Evolutionary conservation across 208 protist genomes (phyloP), one percentile per base, ranked within the genome.

Genomic region (Wallacemonas rigidus): DNA sequence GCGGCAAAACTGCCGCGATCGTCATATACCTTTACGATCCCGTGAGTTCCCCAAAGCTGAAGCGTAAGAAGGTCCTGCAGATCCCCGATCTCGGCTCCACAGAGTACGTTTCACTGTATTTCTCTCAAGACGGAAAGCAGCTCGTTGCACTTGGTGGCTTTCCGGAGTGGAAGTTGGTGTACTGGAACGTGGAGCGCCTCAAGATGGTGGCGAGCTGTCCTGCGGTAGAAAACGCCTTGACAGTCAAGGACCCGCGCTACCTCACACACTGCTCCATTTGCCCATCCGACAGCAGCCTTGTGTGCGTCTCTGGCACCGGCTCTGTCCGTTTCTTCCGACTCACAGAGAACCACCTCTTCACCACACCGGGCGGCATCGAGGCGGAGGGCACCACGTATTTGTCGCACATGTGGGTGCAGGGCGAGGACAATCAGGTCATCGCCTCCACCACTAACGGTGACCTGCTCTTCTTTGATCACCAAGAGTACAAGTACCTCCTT

Each of bases 361-460:
- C 79, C 43, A 45, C 90, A 14, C 41, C 69, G 2, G 87, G 88
- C 26, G 87, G 87, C 2, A 60, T 92, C 67, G 87, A 84, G 72
- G 87, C 90, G 50, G 82, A 92, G 15, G 81, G 82, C 9, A 92
- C 94, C 69, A 85, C 92, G 48, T 99, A 98, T 82, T 80, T 98
- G 44, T 83, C 90, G 36, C 97, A 99, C 80, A 77, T 88, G 8
- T 99, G 98, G 98, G 67, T 98, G 11, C 81, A 88, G 38, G 67
- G 80, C 26, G 96, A 98, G 36, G 77, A 86, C n/a, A 79, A 77
- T 53, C 84, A 91, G 2, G 69, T 99, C 9, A 85, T 98, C 41
- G 85, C 98, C 38, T 98, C 95, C 3, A 99, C 96, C 4, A 88
- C 89, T 40, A 95, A 93, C 74, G 96, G 96, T 60, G 95, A 98